Conservation (phyloP, 1,139 yeast genomes). For the Protomyces gravidus region DNA sequence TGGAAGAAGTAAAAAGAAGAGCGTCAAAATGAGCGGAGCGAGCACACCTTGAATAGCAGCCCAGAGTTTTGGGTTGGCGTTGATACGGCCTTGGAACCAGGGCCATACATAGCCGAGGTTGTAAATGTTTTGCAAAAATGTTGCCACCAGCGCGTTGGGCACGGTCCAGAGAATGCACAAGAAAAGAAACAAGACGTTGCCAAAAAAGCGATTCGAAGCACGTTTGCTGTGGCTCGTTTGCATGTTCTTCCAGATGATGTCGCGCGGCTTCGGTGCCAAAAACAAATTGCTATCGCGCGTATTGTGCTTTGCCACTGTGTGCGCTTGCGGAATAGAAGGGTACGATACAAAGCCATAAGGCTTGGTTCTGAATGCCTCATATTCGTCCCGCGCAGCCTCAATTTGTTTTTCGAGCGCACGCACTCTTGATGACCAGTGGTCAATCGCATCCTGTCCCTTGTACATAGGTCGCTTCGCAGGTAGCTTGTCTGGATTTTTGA, state of each 20-base stretch:
- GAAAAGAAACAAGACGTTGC: conserved; percentile 39
- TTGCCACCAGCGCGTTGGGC: conserved; percentile 46
- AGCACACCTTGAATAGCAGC: conserved; percentile 45
- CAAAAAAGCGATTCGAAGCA: conserved; percentile 40
- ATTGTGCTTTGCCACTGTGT: conserved; percentile 27
- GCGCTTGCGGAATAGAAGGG: conserved; percentile 34
- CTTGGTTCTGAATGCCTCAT: conserved; percentile 36
- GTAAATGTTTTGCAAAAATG: conserved; percentile 43
- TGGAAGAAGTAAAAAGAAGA: conserved; percentile 42
- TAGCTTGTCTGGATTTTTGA: conserved; percentile 37
- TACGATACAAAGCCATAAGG: conserved; percentile 45
- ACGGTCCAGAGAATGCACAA: conserved; percentile 43
- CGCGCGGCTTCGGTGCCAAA: conserved; percentile 43
- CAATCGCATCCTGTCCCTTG: conserved; percentile 39
- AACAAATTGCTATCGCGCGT: conserved; percentile 21
- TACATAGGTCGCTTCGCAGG: conserved; percentile 31
- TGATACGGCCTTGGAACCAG: conserved; percentile 39
- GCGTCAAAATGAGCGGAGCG: conserved; percentile 42
- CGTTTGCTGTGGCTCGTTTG: conserved; percentile 39
- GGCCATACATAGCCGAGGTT: conserved; percentile 42
- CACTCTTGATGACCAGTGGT: conserved; percentile 36
- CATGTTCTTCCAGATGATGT: conserved; percentile 44
- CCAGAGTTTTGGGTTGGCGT: conserved; percentile 38
- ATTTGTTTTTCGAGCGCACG: conserved; percentile 38
- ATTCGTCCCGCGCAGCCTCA: conserved; percentile 35